Base-by-base conservation (phyloP, 2,329 filamentous ascomycete species). In the Xylaria sp. region DNA sequence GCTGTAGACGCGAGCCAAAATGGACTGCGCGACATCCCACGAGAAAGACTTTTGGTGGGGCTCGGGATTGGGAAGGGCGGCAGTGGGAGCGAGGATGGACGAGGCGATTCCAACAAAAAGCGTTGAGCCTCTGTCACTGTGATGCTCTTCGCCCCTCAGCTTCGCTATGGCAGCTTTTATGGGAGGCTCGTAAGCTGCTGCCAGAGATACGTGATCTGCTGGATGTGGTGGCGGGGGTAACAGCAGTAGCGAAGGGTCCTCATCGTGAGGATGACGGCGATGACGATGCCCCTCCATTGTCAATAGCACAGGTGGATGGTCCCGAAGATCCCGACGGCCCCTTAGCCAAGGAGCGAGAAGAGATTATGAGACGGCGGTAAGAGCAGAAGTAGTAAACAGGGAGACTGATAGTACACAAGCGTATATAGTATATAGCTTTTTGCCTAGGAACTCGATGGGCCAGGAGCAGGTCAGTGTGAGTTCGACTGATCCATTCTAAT, bases 1-100 rank as follows among this genome's bases (percentile, higher is more conserved):
- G 75, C 90, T 90, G 84, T 98, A 98, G 28, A 97, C 78, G 31
- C 88, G 88, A 2, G 92, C 92, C 25, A 98, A 82, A 5, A 95
- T 84, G n/a, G 86, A 84, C 80, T 97, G 94, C 0, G 90, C 87
- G n/a, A 86, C 81, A 41, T 85, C 78, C 86, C 94, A 97, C 20
- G 88, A 83, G 55, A 88, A 82, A 28, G 86, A 83, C 74, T 87
- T 85, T 55, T 87, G 84, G 37, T 81, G 80, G 25, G 82, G 81
- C 28, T 83, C 82, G 39, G 81, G 81, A 23, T 87, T 85, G 56
- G 84, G 81, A 13, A 94, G 84, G 56, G 84, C 81, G 13, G 94
- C 84, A 3, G 41, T n/a, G 41, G 41, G 41, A 46, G 41, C 41
- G 15, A 50, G 46, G 61, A 91, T 83, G 1, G 90, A 88, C 57